A percentile compares a stretch with the other conserved stretches of the same genome.
Evolutionary conservation across 768 basidiomycete species (phyloP).

Genomic region (Lactifluus piperatus): DNA sequence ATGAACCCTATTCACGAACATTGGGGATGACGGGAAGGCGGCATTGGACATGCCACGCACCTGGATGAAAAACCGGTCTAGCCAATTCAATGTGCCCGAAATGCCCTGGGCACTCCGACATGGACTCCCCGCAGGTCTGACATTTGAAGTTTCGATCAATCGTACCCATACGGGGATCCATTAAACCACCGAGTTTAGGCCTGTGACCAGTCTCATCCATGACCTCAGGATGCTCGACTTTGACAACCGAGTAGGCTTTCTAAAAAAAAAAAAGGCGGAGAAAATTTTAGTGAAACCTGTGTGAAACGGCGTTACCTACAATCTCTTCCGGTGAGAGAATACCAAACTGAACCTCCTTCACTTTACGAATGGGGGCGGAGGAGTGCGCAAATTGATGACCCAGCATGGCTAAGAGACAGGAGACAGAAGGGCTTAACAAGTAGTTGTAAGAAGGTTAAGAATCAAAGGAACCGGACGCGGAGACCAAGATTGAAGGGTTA

Average conservation of each 20-base stretch:
- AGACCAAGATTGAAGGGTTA: not conserved
- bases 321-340: conserved; percentile 99
- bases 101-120: conserved; percentile 99
- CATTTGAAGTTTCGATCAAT: conserved; percentile 98
- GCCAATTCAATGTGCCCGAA: conserved; percentile 98
- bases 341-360: conserved; percentile 97
- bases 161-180: conserved; percentile 98
- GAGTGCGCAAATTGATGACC: conserved; percentile 90
- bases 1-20: conserved; percentile 62
- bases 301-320: conserved; percentile 42
- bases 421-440: not conserved
- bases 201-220: conserved; percentile 92
- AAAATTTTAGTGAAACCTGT: not conserved
- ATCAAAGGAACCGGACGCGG: not conserved
- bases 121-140: conserved; percentile 99
- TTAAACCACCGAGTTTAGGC: conserved; percentile 88
- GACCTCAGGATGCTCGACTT: conserved; percentile 97
- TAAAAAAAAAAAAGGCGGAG: conserved; percentile 29
- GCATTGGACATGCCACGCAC: conserved; percentile 36
- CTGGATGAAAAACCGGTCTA: conserved; percentile 94
- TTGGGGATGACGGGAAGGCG: not conserved
- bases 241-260: conserved; percentile 99
- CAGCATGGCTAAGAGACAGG: conserved; percentile 42
- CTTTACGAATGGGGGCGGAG: conserved; percentile 88
- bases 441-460: not conserved